Conservation (phyloP, 2,329 filamentous ascomycete species). For the Phaeosphaeriaceae sp. region DNA sequence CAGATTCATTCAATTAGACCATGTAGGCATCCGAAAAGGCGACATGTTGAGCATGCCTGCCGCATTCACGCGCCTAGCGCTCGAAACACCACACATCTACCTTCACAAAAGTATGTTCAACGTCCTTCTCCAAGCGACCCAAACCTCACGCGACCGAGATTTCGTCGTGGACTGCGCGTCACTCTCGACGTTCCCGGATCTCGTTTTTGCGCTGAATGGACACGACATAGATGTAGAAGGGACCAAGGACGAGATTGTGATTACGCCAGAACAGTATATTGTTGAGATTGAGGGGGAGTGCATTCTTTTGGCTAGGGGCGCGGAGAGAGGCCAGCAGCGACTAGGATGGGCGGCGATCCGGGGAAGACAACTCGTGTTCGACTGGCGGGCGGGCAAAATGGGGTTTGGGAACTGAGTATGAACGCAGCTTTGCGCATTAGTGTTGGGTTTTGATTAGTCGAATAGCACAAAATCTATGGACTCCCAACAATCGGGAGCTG, state of each 20-base stretch:
- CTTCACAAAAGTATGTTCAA: conserved; percentile 21
- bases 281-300: conserved; percentile 16
- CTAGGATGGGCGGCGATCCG: conserved; percentile 29
- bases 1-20: conserved; percentile 8
- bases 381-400: conserved; percentile 15
- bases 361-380: conserved; percentile 21
- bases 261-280: conserved; percentile 25
- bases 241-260: conserved; percentile 16
- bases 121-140: conserved; percentile 21
- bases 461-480: too few species aligned
- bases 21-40: conserved; percentile 23
- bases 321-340: conserved; percentile 3
- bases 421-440: neutral
- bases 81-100: conserved; percentile 20
- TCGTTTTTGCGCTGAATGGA: conserved; percentile 19
- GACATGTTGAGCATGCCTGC: conserved; percentile 17
- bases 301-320: conserved; percentile 16
- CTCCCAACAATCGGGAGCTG: too few species aligned
- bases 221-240: neutral
- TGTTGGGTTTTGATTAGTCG: too few species aligned
- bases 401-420: conserved; percentile 11
- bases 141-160: conserved; percentile 4
- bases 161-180: conserved; percentile 19
- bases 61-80: conserved; percentile 9
- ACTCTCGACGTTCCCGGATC: conserved; percentile 16